These are phyloP conservation scores for Chenopodium berlandieri DNA, from an alignment of 148 eudicot species.

Conservation along the genomic window DNA sequence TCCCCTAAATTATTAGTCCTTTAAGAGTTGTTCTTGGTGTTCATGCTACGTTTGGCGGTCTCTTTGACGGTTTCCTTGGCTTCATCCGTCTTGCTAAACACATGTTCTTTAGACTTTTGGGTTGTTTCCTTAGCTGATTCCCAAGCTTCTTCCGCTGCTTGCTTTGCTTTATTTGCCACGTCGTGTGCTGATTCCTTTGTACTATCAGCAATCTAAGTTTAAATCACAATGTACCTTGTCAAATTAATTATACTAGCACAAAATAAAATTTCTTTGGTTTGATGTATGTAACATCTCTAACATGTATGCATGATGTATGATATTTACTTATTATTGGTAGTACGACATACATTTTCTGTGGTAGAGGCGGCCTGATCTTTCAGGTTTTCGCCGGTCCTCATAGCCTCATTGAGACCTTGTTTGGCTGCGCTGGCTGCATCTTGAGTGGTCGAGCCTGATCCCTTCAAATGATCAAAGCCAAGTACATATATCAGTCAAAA, in stretches of 20 bases:
- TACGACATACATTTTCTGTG: slow-evolving; percentile 42
- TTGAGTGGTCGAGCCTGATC: slow-evolving; percentile 24
- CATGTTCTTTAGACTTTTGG: slow-evolving; percentile 55
- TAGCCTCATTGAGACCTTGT: slow-evolving; percentile 46
- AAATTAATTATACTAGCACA: background rate
- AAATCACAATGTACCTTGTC: background rate
- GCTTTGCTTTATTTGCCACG: slow-evolving; percentile 63
- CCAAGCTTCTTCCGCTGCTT: slow-evolving; percentile 78
- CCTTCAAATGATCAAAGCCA: slow-evolving; percentile 6
- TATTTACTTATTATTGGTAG: background rate
- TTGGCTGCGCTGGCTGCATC: slow-evolving; percentile 43
- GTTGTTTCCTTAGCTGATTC: slow-evolving; percentile 62
- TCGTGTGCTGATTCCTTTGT: slow-evolving; percentile 47
- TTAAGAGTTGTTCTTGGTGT: slow-evolving; percentile 50
- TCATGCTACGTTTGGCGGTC: slow-evolving; percentile 53
- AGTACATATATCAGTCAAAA: background rate
- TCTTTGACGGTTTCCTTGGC: slow-evolving; percentile 43
- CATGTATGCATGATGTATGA: too few relatives aligned
- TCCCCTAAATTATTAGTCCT: background rate
- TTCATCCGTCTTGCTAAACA: slow-evolving; percentile 54
- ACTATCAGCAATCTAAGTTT: slow-evolving; percentile 30
- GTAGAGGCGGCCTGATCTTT: slow-evolving; percentile 46
- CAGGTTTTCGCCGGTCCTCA: slow-evolving; percentile 41
- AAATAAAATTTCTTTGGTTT: background rate
- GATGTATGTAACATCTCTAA: too few relatives aligned